These are phyloP conservation scores for Fusarium annulatum DNA, from an alignment of 2,329 filamentous ascomycete genomes.

Conservation along the genomic window DNA sequence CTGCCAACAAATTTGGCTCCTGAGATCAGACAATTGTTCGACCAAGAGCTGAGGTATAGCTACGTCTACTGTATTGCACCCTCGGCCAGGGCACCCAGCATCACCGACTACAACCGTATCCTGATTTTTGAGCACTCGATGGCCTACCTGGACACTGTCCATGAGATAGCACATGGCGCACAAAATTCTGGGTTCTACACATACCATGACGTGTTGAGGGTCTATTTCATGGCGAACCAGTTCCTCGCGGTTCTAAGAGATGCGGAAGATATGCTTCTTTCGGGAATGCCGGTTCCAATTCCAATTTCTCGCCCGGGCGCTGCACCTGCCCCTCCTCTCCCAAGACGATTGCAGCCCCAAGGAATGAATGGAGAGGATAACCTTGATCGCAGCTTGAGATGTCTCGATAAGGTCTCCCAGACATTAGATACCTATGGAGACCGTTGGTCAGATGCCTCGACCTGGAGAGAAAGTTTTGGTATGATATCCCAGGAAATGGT, in stretches of 20 bases:
- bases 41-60: constrained; percentile 89
- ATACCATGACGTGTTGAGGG: constrained; percentile 87
- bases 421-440: constrained; percentile 68
- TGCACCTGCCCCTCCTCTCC: constrained; percentile 64
- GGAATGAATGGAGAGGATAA: constrained; percentile 59
- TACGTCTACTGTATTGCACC: constrained; percentile 91
- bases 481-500: constrained; percentile 58
- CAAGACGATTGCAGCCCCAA: constrained; percentile 53
- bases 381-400: constrained; percentile 65
- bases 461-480: constrained; percentile 66
- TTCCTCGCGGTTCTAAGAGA: constrained; percentile 70
- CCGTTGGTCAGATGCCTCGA: constrained; percentile 67
- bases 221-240: constrained; percentile 78
- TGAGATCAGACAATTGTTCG: constrained; percentile 79
- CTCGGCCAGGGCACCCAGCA: constrained; percentile 76
- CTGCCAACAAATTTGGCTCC: constrained; percentile 74
- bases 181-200: constrained; percentile 77
- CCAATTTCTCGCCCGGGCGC: constrained; percentile 60
- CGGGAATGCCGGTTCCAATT: constrained; percentile 58
- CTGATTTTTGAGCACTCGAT: constrained; percentile 89
- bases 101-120: constrained; percentile 80
- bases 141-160: constrained; percentile 81
- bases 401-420: constrained; percentile 64
- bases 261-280: constrained; percentile 66
- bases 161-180: constrained; percentile 71